A percentile compares a stretch with the other conserved stretches of the same genome.
phyloP scores from a whole-genome alignment of 805 yeast species.

The Brettanomyces naardenensis region DNA sequence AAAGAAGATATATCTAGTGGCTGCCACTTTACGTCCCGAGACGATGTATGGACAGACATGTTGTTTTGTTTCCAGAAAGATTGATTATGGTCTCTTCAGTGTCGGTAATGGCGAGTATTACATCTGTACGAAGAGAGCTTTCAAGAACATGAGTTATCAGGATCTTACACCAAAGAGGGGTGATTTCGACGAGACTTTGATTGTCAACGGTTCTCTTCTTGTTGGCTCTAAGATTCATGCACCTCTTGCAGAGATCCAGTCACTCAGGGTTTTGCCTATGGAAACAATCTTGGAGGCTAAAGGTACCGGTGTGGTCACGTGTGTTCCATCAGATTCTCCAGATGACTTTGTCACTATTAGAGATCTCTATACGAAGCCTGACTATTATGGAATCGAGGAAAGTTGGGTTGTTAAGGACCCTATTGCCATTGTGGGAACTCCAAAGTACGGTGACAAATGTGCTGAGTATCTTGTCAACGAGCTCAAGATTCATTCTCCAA shows the following conservation, averaged over 20 bases:
- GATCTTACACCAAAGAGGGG: conserved; percentile 88
- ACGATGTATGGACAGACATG: conserved; percentile 99
- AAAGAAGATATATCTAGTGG: conserved; percentile 76
- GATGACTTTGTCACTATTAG: conserved; percentile 86
- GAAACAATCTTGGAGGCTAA: conserved; percentile 90
- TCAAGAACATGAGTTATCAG: conserved; percentile 95
- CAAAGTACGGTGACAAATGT: conserved; percentile 79
- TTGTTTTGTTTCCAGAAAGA: conserved; percentile 95
- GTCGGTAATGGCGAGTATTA: conserved; percentile 69
- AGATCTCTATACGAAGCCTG: conserved; percentile 85
- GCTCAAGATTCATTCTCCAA: conserved; percentile 89
- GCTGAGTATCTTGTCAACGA: conserved; percentile 82
- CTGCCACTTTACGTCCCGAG: conserved; percentile 97
- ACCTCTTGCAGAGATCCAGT: conserved; percentile 64
- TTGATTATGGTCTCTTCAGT: conserved; percentile 83
- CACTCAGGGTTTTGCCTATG: conserved; percentile 89
- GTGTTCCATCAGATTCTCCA: conserved; percentile 98
- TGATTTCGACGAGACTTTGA: conserved; percentile 48
- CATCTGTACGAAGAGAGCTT: conserved; percentile 90
- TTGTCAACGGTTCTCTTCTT: conserved; percentile 61
- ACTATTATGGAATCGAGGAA: conserved; percentile 73
- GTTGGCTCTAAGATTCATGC: conserved; percentile 85
- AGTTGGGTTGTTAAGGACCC: conserved; percentile 80
- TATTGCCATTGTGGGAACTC: conserved; percentile 69
- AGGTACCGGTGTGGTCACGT: conserved; percentile 99